These are phyloP conservation scores for Epichloe brachyelytri DNA, from an alignment of 2,329 filamentous ascomycete species.

Conservation along the genomic window DNA sequence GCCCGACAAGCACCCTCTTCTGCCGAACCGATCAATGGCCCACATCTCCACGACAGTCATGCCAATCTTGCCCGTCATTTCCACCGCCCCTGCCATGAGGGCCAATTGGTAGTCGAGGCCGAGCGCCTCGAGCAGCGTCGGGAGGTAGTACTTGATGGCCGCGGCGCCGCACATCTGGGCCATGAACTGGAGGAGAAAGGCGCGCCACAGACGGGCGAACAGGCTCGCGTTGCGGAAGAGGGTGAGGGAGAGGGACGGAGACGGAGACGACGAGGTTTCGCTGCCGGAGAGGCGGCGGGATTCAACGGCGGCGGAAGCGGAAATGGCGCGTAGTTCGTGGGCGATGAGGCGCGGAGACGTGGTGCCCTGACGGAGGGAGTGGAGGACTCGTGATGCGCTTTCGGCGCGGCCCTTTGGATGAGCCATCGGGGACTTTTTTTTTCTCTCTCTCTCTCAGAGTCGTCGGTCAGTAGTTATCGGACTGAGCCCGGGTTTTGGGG, in stretches of 20 bases:
- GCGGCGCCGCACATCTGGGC: conserved; percentile 47
- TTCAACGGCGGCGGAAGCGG: conserved; percentile 26
- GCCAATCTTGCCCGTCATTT: conserved; percentile 43
- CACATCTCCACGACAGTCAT: conserved; percentile 44
- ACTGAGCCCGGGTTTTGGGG: not conserved
- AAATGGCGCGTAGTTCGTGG: conserved; percentile 33
- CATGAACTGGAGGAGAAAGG: conserved; percentile 45
- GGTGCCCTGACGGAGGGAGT: conserved; percentile 35
- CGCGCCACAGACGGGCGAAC: conserved; percentile 42
- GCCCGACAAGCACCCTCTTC: conserved; percentile 32
- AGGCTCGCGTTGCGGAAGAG: conserved; percentile 36
- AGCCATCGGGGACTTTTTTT: conserved; percentile 38
- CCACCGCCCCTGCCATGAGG: conserved; percentile 40
- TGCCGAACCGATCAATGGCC: conserved; percentile 39
- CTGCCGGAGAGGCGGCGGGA: conserved; percentile 15
- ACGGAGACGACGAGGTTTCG: conserved; percentile 7
- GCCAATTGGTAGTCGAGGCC: conserved; percentile 34
- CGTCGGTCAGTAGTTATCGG: no score
- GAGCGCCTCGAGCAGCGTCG: conserved; percentile 36
- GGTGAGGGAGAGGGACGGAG: conserved; percentile 16
- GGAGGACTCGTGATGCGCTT: conserved; percentile 29
- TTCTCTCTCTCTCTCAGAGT: no score
- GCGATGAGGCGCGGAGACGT: conserved; percentile 23
- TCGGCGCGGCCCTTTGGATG: conserved; percentile 33
- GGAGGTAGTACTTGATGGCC: conserved; percentile 48